Conservation (phyloP, 2,329 filamentous ascomycete species). For the Cordyceps javanica region DNA sequence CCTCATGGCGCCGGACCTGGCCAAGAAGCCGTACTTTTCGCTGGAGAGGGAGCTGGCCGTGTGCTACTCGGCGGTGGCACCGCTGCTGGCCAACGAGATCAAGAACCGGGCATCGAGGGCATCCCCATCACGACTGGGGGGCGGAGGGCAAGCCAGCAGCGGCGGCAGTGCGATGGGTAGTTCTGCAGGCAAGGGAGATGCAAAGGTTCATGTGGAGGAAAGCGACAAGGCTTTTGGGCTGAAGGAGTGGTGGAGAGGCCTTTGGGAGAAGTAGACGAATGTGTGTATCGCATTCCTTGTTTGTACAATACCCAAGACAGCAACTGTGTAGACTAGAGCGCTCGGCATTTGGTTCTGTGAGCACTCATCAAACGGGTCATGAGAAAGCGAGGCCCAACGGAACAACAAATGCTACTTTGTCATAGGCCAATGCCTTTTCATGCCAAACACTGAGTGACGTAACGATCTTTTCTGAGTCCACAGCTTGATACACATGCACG, state of each 20-base stretch:
- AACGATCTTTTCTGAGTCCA: not conserved
- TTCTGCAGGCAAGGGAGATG: slow-evolving; percentile 44
- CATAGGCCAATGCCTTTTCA: not conserved
- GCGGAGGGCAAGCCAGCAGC: slow-evolving; percentile 24
- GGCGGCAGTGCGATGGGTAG: slow-evolving; percentile 51
- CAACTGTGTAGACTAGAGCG: not conserved
- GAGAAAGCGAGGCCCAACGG: too few species aligned
- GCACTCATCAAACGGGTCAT: not conserved
- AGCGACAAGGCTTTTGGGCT: slow-evolving; percentile 74
- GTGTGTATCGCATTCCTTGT: not conserved
- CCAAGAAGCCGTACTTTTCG: slow-evolving; percentile 86
- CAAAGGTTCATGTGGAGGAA: slow-evolving; percentile 66
- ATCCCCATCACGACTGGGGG: slow-evolving; percentile 30
- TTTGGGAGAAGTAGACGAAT: slow-evolving; percentile 43
- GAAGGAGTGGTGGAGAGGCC: slow-evolving; percentile 81
- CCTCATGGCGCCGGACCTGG: slow-evolving; percentile 84
- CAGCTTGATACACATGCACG: not conserved
- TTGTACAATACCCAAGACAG: not conserved
- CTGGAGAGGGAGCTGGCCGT: slow-evolving; percentile 73
- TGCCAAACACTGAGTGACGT: not conserved
- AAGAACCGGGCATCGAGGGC: slow-evolving; percentile 54
- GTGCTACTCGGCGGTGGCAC: slow-evolving; percentile 84
- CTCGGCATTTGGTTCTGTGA: not conserved
- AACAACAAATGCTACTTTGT: not conserved
- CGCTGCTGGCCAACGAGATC: slow-evolving; percentile 66